phyloP scores from a whole-genome alignment of 306 rosid genomes.

The Vigna radiata region DNA sequence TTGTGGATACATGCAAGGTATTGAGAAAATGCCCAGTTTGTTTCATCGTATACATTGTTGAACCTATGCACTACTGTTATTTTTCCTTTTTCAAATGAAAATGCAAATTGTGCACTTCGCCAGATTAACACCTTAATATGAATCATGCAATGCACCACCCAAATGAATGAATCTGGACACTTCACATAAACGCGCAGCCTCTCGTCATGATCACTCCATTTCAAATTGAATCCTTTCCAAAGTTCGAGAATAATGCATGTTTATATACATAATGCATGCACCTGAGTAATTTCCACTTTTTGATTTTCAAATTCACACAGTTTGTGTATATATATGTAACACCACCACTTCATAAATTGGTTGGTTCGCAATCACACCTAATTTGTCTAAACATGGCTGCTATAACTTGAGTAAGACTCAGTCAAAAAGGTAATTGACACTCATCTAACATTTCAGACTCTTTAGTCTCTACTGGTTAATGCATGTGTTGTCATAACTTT shows the following conservation, averaged over 20 bases:
- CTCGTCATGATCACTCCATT: not conserved
- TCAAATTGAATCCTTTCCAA: constrained; percentile 7
- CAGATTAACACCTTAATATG: not conserved
- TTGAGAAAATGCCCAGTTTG: not conserved
- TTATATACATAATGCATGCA: constrained; percentile 1
- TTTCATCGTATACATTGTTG: not conserved
- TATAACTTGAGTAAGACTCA: not conserved
- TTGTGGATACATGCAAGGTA: constrained; percentile 30
- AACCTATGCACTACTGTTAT: not conserved
- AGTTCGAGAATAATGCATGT: not conserved
- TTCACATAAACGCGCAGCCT: constrained; percentile 2
- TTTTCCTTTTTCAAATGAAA: not conserved
- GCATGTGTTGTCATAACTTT: not conserved
- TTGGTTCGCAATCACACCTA: not conserved
- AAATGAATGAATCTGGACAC: constrained; percentile 40
- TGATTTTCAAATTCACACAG: constrained; percentile 3
- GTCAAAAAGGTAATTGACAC: not conserved
- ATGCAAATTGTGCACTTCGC: not conserved
- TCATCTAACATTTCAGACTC: not conserved
- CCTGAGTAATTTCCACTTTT: not conserved
- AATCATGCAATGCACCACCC: constrained; percentile 15
- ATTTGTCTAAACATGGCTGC: not conserved
- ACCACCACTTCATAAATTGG: not conserved
- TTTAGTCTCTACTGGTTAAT: not conserved
- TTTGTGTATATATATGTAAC: not conserved